These are phyloP conservation scores for Secale cereale DNA, from an alignment of 176 grass and related monocot species.

Conservation along the genomic window DNA sequence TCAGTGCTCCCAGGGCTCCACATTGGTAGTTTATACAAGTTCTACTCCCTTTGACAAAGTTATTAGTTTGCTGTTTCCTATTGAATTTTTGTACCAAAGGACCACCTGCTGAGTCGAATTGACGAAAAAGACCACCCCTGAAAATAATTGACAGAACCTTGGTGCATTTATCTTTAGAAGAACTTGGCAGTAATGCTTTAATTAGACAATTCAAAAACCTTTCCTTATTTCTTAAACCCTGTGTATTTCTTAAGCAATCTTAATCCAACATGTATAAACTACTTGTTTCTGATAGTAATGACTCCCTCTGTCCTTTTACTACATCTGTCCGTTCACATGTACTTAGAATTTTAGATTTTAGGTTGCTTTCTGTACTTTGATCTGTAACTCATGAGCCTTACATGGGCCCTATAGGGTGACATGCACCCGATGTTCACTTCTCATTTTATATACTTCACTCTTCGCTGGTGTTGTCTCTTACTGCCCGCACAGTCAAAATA, in stretches of 20 bases:
- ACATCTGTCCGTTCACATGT: background rate
- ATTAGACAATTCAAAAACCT: background rate
- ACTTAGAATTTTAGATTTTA: constrained; percentile 4
- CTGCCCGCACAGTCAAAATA: background rate
- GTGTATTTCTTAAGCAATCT: constrained; percentile 6
- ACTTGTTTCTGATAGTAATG: background rate
- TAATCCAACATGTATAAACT: background rate
- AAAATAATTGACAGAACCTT: too few relatives aligned
- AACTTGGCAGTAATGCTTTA: constrained; percentile 3
- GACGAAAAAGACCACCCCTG: too few relatives aligned
- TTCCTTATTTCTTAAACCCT: background rate
- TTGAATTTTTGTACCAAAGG: too few relatives aligned
- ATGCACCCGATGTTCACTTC: constrained; percentile 2
- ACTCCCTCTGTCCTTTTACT: background rate
- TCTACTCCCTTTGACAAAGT: background rate
- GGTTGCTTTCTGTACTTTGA: background rate
- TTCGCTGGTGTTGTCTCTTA: background rate
- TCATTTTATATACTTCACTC: background rate
- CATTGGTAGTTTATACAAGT: background rate
- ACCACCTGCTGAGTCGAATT: too few relatives aligned
- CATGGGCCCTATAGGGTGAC: background rate
- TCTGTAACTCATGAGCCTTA: constrained; percentile 12
- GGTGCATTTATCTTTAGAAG: background rate
- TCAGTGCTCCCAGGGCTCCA: background rate
- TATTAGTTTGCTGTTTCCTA: background rate